Percentiles rank a stretch among this genome's conserved stretches.
phyloP scores from a whole-genome alignment of 2,329 filamentous ascomycete genomes.

The Monilinia vaccinii-corymbosi region DNA sequence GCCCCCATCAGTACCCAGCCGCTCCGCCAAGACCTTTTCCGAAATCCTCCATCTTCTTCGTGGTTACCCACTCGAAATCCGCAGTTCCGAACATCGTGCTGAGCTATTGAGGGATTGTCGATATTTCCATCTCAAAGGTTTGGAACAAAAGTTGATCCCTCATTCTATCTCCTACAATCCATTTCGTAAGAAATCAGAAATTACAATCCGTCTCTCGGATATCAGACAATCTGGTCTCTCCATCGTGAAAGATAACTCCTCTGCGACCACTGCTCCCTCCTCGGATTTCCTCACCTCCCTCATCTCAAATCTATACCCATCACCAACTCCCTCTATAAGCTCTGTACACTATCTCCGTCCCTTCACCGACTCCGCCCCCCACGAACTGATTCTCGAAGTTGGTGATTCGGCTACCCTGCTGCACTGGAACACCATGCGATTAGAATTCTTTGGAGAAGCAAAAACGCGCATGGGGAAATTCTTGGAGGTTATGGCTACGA shows the following conservation, averaged over 20 bases:
- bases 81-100: conserved; percentile 65
- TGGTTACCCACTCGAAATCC: conserved; percentile 74
- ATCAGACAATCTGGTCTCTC: conserved; percentile 80
- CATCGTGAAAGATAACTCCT: conserved; percentile 42
- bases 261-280: conserved; percentile 21
- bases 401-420: conserved; percentile 50
- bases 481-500: conserved; percentile 72
- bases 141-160: conserved; percentile 80
- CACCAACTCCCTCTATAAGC: conserved; percentile 28
- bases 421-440: conserved; percentile 28
- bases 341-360: conserved; percentile 78
- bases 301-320: conserved; percentile 11
- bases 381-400: conserved; percentile 75
- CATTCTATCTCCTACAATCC: conserved; percentile 71
- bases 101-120: conserved; percentile 76
- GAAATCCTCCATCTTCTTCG: conserved; percentile 74
- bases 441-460: conserved; percentile 62
- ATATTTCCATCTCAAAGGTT: conserved; percentile 86
- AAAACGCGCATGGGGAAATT: conserved; percentile 63
- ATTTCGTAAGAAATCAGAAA: conserved; percentile 59
- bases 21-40: conserved; percentile 74
- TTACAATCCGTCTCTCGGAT: conserved; percentile 71
- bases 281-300: conserved; percentile 16
- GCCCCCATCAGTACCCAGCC: conserved; percentile 71
- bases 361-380: conserved; percentile 65